Base-by-base conservation (phyloP, 495 filamentous ascomycete species). In the Penicillium soppii region DNA sequence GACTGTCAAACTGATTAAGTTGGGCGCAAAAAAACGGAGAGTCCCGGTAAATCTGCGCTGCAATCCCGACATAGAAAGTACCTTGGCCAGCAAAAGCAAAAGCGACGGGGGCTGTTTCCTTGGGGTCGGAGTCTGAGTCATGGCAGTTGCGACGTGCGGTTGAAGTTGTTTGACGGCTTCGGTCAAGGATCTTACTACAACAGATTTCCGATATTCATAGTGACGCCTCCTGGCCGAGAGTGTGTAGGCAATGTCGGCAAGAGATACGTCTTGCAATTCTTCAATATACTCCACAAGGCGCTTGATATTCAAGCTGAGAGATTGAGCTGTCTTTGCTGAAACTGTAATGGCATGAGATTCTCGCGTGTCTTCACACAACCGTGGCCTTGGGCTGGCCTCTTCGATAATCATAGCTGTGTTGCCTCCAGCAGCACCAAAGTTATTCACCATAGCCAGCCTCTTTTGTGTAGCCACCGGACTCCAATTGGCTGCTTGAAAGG, bases 1-100 rank as follows among this genome's bases (percentile, higher is more conserved):
- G 33, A 36, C 12, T 36, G 29, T 75, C 58, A 13, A 68, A 61
- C 1, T 61, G 42, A 20, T 42, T 20, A n/a, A 75, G 59, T 2
- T 58, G 47, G 1, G 32, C 25, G 0, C 59, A 60, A 57, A 68
- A 73, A 8, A 21, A 26, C 1, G 53, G 29, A 8, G 45, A 53
- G 16, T 53, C 46, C 16, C 63, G 40, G 26, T 53, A 70, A 2
- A 72, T 39, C 22, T 69, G 22, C 8, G 42, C 26, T 12, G 30
- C 56, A 47, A 66, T 58, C 4, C 39, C 44, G 8, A 56, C 39
- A 32, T 86, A 86, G 43, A 80, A 72, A 4, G 82, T 75, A 8
- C 86, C 86, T 62, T 90, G 86, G 17, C 86, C 86, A 12, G 85
- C 87, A 54, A 88, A 89, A 37, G 76, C 63, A 55, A 90, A 87